phyloP scores from a whole-genome alignment of 164 flowering plant genomes.

The Vitis amurensis region DNA sequence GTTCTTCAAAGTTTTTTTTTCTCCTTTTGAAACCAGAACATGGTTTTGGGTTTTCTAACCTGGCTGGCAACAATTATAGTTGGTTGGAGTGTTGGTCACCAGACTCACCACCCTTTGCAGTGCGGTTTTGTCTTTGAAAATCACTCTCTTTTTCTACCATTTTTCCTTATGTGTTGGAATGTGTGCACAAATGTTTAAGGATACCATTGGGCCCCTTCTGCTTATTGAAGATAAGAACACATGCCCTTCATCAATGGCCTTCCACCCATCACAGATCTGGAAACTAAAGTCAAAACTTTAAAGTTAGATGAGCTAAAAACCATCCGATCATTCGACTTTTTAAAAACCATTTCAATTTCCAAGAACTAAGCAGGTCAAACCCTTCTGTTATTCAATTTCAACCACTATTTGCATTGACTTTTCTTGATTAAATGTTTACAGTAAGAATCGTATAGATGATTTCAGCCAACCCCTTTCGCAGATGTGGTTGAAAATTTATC shows the following conservation, averaged over 20 bases:
- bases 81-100: slow-evolving; percentile 36
- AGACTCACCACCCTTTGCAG: slow-evolving; percentile 7
- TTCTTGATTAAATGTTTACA: too few relatives aligned
- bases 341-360: not conserved
- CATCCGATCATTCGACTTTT: slow-evolving; percentile 21
- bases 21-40: not conserved
- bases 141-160: not conserved
- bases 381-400: too few relatives aligned
- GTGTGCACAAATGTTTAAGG: not conserved
- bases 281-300: not conserved
- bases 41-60: not conserved
- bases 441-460: too few relatives aligned
- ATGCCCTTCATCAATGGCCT: not conserved
- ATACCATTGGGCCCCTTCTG: not conserved
- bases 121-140: not conserved
- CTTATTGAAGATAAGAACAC: not conserved
- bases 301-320: slow-evolving; percentile 17
- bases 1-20: not conserved
- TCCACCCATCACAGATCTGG: not conserved
- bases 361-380: not conserved
- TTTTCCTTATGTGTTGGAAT: not conserved
- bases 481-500: too few relatives aligned
- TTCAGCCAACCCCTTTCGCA: too few relatives aligned
- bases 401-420: too few relatives aligned
- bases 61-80: slow-evolving; percentile 4